Evolutionary conservation across 192 early-diverging fungal genomes (phyloP).

Genomic region (Podila epigama): DNA sequence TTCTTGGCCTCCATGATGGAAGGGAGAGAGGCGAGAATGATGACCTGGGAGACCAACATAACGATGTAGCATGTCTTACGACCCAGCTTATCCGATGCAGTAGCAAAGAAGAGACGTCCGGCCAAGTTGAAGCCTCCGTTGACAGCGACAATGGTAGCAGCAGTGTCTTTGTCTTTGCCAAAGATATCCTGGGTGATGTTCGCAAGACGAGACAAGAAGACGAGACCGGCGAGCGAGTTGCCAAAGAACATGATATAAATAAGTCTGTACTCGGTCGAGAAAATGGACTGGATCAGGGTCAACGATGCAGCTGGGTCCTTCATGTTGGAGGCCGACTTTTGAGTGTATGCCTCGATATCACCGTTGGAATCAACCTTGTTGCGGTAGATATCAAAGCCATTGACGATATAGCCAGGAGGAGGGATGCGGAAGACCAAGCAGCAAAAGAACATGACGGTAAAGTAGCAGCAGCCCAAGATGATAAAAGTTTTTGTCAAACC

Average conservation of each 20-base stretch:
- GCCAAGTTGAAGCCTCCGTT: conserved; percentile 69
- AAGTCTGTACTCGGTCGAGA: conserved; percentile 64
- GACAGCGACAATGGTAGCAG: conserved; percentile 62
- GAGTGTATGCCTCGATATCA: conserved; percentile 56
- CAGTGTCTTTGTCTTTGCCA: conserved; percentile 24
- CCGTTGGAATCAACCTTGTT: conserved; percentile 45
- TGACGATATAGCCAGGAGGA: conserved; percentile 62
- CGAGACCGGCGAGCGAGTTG: conserved; percentile 68
- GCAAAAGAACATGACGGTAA: conserved; percentile 69
- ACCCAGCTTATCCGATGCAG: conserved; percentile 60
- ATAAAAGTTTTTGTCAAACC: conserved; percentile 72
- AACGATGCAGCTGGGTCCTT: conserved; percentile 55
- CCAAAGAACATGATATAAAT: conserved; percentile 71
- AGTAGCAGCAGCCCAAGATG: conserved; percentile 67
- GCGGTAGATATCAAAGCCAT: conserved; percentile 61
- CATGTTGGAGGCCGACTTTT: conserved; percentile 22
- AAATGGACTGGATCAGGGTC: conserved; percentile 60
- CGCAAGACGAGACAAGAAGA: conserved; percentile 68
- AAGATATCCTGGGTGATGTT: conserved; percentile 53
- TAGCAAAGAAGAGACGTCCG: conserved; percentile 61
- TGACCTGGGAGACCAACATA: conserved; percentile 61
- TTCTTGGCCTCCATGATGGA: conserved; percentile 56
- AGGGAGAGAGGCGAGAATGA: conserved; percentile 64
- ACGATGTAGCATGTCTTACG: conserved; percentile 72
- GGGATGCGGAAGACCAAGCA: conserved; percentile 67